Base-by-base conservation (phyloP, 352 stramenopile genomes). In the Pythium rhizo-oryzae region DNA sequence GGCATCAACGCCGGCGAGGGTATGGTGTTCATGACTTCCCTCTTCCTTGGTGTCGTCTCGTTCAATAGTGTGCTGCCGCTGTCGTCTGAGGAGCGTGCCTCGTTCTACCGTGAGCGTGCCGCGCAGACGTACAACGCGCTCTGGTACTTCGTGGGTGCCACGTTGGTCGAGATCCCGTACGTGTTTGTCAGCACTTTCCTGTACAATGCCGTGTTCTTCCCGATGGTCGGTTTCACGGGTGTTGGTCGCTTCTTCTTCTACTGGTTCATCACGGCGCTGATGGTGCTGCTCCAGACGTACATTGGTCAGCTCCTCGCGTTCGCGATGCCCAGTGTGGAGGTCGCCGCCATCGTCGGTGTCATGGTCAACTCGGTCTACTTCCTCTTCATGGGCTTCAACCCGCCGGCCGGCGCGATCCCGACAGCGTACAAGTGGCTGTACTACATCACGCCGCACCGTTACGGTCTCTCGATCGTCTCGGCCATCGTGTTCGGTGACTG, bases 41-140 rank as follows among this genome's bases (percentile, higher is more conserved):
- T 87, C 52, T 96, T 96, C 54, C 71, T 90, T 30, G 72, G 77
- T 19, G 71, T 92, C 28, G 82, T 90, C 24, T 82, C 78, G 39
- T 81, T 94, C 52, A 71, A 91, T 23, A 85, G 71, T 4, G 80
- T 87, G 2, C 56, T 96, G 18, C 77, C 86, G 16, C 70, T 94
- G 3, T 81, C 91, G 43, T 68, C 81, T 63, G 72, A 80, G 35
- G 84, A 96, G 67, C 77, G 90, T 8, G 84, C 93, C 24, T 87
- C 93, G 35, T 99, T 96, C 71, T 98, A 98, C 80, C 80, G 93
- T 8, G 94, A 98, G 70, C 91, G 96, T 25, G 84, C 89, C 15
- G 83, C 91, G 18, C 70, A 94, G 69, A 98, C 96, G 66, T 99
- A 99, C 68, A 82, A 89, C 51, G 72, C 87, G 30, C 64, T 85